Base-by-base conservation (phyloP, 2,329 filamentous ascomycete genomes). In the Chrysoporthe cubensis region DNA sequence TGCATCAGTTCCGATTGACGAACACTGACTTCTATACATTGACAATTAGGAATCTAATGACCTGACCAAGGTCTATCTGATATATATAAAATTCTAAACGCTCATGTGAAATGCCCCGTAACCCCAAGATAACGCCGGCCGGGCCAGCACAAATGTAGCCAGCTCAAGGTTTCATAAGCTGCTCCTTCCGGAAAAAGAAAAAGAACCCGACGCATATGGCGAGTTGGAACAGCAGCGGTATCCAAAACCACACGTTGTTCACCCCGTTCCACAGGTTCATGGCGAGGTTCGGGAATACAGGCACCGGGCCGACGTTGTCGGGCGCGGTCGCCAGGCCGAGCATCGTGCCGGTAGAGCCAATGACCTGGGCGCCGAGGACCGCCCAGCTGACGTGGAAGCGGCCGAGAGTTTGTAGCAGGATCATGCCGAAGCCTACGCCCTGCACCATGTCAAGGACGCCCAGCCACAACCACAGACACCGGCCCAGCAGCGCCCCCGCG, bases 351-450 rank as follows among this genome's bases (percentile, higher is more conserved):
- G 88, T 75, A 3, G 84, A 85, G n/a, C 88, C 88, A 48, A 90
- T 75, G 13, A 89, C 83, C 75, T 90, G 88, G 1, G 87, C 87
- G 2, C 78, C 80, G 58, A 88, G 80, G 48, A 90, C 79, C 0
- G 87, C 85, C 71, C 87, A 88, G 59, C 84, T 83, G 68, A 89
- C 86, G 72, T 90, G 88, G 73, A 88, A 82, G 26, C 88, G 80
- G 0, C 87, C 89, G 72, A 88, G 76, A 0, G 87, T 89, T 74
- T 88, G 87, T 48, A 90, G 76, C 1, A 90, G 79, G 60, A 90
- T 87, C 87, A 89, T 90, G 61, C 88, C 88, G 66, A 90, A 85
- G 2, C 88, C 88, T 3, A 89, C 83, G 48, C 87, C 87, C 73
- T 90, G 88, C 2, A 90, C 75, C 3, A 85, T 81, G 73, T 90